Evolutionary conservation across 1,139 yeast genomes (phyloP).

Genomic region (Dujonia santamariae): DNA sequence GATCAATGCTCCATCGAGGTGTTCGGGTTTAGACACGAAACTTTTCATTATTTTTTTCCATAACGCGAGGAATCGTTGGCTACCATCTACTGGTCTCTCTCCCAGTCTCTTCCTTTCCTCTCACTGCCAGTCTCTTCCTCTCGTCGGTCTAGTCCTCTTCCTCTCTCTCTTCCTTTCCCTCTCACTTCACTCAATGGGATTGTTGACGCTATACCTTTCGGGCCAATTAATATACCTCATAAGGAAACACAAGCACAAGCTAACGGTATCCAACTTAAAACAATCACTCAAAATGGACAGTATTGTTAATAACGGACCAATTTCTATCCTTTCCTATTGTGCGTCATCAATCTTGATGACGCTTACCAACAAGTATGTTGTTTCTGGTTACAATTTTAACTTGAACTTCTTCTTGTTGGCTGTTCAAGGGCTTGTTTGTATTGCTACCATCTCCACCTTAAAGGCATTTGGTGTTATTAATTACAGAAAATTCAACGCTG

Average conservation of each 20-base stretch:
- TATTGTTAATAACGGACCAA: constrained; percentile 76
- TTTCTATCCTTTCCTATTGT: constrained; percentile 86
- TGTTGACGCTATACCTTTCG: constrained; percentile 38
- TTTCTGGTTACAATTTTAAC: constrained; percentile 79
- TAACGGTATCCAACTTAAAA: no score
- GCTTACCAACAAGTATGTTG: constrained; percentile 93
- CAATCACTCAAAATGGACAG: constrained; percentile 7
- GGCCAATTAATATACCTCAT: constrained; percentile 35
- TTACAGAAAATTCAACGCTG: constrained; percentile 79
- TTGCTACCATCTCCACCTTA: constrained; percentile 64
- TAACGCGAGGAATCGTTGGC: no score
- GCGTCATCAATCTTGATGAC: constrained; percentile 94
- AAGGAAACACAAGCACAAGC: constrained; percentile 15
- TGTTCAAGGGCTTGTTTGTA: constrained; percentile 80
- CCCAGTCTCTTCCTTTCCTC: neutral
- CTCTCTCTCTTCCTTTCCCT: neutral
- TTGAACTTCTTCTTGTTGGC: constrained; percentile 87
- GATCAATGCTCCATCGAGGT: no score
- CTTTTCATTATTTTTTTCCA: no score
- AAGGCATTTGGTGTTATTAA: constrained; percentile 75
- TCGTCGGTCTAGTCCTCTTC: neutral
- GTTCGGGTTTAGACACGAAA: no score
- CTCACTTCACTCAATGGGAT: constrained; percentile 29
- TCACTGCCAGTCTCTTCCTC: neutral
- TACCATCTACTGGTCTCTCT: no score